Percentiles rank a stretch among this genome's conserved stretches.
Evolutionary conservation across 129 eudicot genomes (phyloP).

Genomic region (Centrapalus pauciflorus): DNA sequence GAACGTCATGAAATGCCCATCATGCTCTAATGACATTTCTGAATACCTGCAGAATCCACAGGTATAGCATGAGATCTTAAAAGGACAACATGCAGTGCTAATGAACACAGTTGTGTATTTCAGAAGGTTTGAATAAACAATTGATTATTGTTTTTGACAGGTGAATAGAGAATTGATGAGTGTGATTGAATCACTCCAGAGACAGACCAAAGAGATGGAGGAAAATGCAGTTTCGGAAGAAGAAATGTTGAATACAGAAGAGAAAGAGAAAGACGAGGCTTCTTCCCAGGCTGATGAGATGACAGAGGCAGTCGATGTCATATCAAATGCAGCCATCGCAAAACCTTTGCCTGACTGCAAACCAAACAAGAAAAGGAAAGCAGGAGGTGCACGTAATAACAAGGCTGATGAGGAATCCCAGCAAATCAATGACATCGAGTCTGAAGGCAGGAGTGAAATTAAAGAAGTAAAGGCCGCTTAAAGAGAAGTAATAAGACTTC

Average conservation of each 20-base stretch:
- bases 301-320: no score
- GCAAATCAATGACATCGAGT: no score
- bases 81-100: not conserved
- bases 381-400: no score
- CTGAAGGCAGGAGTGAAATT: no score
- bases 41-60: conserved; percentile 83
- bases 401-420: no score
- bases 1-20: conserved; percentile 81
- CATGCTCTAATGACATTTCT: conserved; percentile 76
- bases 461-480: no score
- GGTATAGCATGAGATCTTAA: conserved; percentile 30
- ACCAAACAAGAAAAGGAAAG: no score
- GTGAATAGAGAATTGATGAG: conserved; percentile 62
- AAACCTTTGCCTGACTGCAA: no score
- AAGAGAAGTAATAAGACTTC: no score
- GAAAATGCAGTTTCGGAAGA: conserved; percentile 13
- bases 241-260: conserved; percentile 14
- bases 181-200: conserved; percentile 49
- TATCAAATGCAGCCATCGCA: no score
- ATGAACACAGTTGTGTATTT: not conserved
- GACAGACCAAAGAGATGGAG: conserved; percentile 27
- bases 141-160: conserved; percentile 10
- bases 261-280: no score
- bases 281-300: no score
- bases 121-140: not conserved